phyloP scores from a whole-genome alignment of 2,329 filamentous ascomycete species.

The Penicillium sp. region DNA sequence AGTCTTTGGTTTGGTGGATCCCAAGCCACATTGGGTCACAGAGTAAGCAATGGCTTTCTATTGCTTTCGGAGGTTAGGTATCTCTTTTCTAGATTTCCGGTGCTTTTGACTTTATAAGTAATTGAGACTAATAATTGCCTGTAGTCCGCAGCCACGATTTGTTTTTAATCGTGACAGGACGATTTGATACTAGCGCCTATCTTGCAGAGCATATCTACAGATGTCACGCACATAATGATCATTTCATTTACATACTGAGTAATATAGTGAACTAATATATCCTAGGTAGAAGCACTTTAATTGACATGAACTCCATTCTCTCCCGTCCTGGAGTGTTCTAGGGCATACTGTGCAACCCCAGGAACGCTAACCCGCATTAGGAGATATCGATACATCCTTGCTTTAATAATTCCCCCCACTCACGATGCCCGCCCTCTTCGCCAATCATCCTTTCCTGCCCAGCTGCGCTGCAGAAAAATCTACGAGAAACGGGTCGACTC shows the following conservation, averaged over 20 bases:
- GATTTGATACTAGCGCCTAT: not conserved
- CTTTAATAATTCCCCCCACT: not conserved
- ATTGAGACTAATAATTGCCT: not conserved
- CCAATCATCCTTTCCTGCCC: not conserved
- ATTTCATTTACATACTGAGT: not conserved
- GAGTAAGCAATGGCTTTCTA: too few relatives aligned
- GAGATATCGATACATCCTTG: constrained; percentile 24
- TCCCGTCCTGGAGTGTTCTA: not conserved
- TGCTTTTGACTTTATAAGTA: not conserved
- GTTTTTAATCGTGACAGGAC: not conserved
- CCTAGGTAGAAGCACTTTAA: too few relatives aligned
- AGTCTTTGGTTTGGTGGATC: too few relatives aligned
- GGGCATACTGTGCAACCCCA: constrained; percentile 2
- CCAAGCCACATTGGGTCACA: too few relatives aligned
- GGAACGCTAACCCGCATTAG: constrained; percentile 20
- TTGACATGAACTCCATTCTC: too few relatives aligned
- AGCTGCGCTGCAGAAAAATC: not conserved
- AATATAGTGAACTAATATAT: not conserved
- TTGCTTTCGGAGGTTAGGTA: not conserved
- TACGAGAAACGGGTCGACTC: not conserved
- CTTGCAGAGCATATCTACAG: not conserved
- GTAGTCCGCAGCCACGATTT: not conserved
- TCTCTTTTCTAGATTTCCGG: not conserved
- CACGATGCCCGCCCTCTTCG: not conserved
- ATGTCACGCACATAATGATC: not conserved